Evolutionary conservation across 2,329 filamentous ascomycete species (phyloP).

Genomic region (Colletotrichum siamense): DNA sequence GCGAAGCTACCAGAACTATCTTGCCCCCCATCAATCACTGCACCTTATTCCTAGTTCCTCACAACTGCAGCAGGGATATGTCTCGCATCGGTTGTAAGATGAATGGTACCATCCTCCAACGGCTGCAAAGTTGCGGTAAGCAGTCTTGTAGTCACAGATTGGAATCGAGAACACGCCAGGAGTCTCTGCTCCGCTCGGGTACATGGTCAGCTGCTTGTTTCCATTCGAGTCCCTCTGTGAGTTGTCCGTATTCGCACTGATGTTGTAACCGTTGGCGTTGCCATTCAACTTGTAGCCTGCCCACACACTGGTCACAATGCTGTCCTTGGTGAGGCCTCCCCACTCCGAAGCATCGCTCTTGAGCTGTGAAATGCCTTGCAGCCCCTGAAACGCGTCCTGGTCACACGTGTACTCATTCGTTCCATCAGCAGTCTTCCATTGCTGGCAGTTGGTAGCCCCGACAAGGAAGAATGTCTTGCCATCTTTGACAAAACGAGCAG

Average conservation of each 20-base stretch:
- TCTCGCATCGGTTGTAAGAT: not conserved
- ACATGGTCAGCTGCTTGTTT: not conserved
- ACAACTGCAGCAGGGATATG: not conserved
- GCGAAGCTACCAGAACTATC: too few species aligned
- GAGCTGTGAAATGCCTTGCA: not conserved
- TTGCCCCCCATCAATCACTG: not conserved
- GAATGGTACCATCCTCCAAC: not conserved
- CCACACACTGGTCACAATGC: not conserved
- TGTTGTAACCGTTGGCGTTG: not conserved
- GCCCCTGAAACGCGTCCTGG: not conserved
- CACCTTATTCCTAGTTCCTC: not conserved
- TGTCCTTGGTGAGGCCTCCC: not conserved
- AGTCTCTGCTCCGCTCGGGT: not conserved
- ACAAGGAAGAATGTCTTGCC: not conserved
- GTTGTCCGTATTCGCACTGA: not conserved
- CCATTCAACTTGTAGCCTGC: not conserved
- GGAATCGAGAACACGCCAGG: not conserved
- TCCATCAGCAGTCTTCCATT: not conserved
- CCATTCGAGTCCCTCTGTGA: not conserved
- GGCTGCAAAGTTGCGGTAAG: not conserved
- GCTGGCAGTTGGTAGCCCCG: not conserved
- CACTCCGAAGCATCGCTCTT: not conserved
- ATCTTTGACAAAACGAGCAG: not conserved
- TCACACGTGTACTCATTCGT: not conserved
- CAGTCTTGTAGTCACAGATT: not conserved